Conservation (phyloP, 2,329 filamentous ascomycete species). For the Rhynchosporium secalis region DNA sequence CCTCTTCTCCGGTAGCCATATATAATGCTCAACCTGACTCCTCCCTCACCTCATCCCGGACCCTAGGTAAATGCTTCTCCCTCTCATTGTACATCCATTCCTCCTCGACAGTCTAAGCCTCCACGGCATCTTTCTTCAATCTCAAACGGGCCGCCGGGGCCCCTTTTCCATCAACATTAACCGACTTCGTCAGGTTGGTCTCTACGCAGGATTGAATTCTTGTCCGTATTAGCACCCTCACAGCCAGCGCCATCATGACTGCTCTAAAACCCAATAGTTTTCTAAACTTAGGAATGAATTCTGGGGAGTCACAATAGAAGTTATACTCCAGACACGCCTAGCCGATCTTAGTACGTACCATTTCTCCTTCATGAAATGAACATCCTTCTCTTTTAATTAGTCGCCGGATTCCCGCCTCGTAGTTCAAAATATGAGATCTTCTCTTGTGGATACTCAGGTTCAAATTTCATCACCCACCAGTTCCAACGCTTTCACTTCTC, state of each 20-base stretch:
- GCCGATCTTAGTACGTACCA: slow-evolving; percentile 24
- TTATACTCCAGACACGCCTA: slow-evolving; percentile 43
- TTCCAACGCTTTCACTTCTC: neutral
- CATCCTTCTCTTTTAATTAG: slow-evolving; percentile 28
- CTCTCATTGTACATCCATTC: slow-evolving; percentile 16
- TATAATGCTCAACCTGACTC: neutral
- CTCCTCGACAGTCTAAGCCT: neutral
- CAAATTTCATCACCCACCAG: slow-evolving; percentile 15
- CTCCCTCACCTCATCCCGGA: neutral
- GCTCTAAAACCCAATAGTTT: slow-evolving; percentile 39
- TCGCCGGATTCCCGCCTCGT: slow-evolving; percentile 31
- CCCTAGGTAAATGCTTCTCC: slow-evolving; percentile 29
- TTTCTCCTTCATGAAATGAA: neutral
- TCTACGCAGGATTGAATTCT: neutral
- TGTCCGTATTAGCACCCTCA: neutral
- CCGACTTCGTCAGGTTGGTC: slow-evolving; percentile 5
- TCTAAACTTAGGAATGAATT: slow-evolving; percentile 42
- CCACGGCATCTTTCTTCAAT: slow-evolving; percentile 23
- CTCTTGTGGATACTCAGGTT: slow-evolving; percentile 30
- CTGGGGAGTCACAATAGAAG: slow-evolving; percentile 38
- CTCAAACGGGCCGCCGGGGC: slow-evolving; percentile 29
- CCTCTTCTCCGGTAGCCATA: slow-evolving; percentile 10
- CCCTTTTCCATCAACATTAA: slow-evolving; percentile 26
- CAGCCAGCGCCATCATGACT: neutral
- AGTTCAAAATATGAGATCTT: slow-evolving; percentile 28